These are phyloP conservation scores for Populus deltoides DNA, from an alignment of 345 rosid species.

Conservation along the genomic window DNA sequence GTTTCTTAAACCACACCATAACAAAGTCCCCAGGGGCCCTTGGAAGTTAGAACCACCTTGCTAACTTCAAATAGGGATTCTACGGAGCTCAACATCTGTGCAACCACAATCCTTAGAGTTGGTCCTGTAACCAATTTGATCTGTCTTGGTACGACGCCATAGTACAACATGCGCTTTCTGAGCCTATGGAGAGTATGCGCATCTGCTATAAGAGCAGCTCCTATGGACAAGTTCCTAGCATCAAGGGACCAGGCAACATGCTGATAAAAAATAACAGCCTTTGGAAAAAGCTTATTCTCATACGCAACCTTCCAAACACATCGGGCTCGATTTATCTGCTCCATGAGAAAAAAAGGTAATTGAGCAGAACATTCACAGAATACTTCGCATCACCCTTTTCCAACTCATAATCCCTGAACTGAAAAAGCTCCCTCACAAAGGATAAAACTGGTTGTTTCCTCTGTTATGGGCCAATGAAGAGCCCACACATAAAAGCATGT, in stretches of 20 bases:
- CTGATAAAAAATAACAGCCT: constrained; percentile 95
- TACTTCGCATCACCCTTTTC: constrained; percentile 94
- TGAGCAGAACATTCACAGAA: constrained; percentile 89
- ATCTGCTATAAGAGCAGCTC: constrained; percentile 95
- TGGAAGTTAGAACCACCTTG: constrained; percentile 81
- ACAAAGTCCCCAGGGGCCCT: constrained; percentile 88
- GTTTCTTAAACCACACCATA: constrained; percentile 98
- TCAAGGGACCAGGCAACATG: constrained; percentile 98
- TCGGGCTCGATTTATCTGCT: constrained; percentile 88
- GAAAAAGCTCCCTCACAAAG: constrained; percentile 88
- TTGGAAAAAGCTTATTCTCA: constrained; percentile 94
- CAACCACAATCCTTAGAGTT: constrained; percentile 81
- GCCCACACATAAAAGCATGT: constrained; percentile 85
- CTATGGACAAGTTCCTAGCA: constrained; percentile 86
- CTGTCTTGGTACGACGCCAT: constrained; percentile 89
- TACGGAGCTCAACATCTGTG: constrained; percentile 87
- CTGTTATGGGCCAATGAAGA: constrained; percentile 90
- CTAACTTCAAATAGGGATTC: constrained; percentile 96
- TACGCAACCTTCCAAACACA: constrained; percentile 98
- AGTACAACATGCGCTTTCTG: constrained; percentile 90
- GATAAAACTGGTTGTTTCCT: constrained; percentile 83
- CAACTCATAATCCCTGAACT: constrained; percentile 82
- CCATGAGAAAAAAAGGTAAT: constrained; percentile 94
- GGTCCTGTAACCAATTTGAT: constrained; percentile 97
- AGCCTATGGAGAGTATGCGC: constrained; percentile 94